Conservation (phyloP, 2,329 filamentous ascomycete species). For the Teratosphaeria pseudoeucalypti region DNA sequence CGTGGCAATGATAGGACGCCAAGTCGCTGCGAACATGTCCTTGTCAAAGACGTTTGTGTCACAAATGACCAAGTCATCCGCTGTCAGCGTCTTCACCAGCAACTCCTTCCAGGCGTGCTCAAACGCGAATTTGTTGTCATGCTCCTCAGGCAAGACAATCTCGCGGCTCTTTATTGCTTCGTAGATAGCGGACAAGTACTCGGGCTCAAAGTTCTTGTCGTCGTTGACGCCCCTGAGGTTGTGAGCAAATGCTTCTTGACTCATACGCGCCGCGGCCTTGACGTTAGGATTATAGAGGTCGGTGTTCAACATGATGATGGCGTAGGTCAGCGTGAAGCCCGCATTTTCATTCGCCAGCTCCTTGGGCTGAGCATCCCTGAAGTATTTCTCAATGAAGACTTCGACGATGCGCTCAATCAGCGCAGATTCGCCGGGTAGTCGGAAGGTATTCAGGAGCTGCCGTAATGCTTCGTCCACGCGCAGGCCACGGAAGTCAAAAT, state of each 20-base stretch:
- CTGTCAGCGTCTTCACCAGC: conserved; percentile 68
- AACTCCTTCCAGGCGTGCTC: conserved; percentile 97
- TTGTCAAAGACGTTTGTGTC: conserved; percentile 92
- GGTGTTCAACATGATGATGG: conserved; percentile 95
- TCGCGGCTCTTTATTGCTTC: conserved; percentile 86
- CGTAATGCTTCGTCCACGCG: conserved; percentile 84
- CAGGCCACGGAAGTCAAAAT: conserved; percentile 82
- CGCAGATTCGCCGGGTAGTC: conserved; percentile 82
- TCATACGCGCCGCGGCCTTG: conserved; percentile 71
- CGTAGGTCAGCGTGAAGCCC: conserved; percentile 84
- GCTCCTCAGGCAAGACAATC: conserved; percentile 93
- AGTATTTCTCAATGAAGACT: conserved; percentile 78
- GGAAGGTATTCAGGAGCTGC: conserved; percentile 80
- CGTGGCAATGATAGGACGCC: conserved; percentile 89
- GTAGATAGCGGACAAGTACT: conserved; percentile 78
- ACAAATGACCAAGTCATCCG: conserved; percentile 65
- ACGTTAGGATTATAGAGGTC: conserved; percentile 94
- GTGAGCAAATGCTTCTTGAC: conserved; percentile 65
- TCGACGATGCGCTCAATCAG: conserved; percentile 89
- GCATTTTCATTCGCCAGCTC: conserved; percentile 78
- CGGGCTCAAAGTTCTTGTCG: conserved; percentile 69
- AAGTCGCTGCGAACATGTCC: conserved; percentile 94
- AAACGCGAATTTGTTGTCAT: conserved; percentile 92
- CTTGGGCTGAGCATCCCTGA: conserved; percentile 55
- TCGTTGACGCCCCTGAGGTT: conserved; percentile 88